These are phyloP conservation scores for Mycena latifolia DNA, from an alignment of 768 basidiomycete species.

Conservation along the genomic window DNA sequence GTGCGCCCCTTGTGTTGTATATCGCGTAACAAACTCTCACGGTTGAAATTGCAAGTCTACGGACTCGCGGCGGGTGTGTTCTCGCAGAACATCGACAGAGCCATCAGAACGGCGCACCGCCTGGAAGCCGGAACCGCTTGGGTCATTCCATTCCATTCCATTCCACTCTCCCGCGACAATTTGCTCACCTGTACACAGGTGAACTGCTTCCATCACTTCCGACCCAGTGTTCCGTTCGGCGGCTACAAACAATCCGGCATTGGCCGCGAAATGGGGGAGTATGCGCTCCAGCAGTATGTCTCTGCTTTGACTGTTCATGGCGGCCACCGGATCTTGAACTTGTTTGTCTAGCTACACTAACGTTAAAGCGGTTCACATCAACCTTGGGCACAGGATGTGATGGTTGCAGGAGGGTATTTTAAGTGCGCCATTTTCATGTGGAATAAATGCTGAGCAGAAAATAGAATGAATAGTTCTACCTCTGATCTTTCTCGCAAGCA, in stretches of 20 bases:
- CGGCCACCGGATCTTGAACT: too few species aligned
- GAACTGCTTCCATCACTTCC: slow-evolving; percentile 52
- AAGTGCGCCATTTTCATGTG: too few species aligned
- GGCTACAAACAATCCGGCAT: slow-evolving; percentile 74
- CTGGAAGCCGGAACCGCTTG: slow-evolving; percentile 78
- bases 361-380: slow-evolving; percentile 18
- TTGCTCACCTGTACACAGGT: slow-evolving; percentile 37
- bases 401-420: too few species aligned
- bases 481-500: too few species aligned
- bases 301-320: too few species aligned
- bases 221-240: slow-evolving; percentile 69
- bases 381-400: slow-evolving; percentile 16
- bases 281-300: slow-evolving; percentile 61
- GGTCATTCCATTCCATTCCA: slow-evolving; percentile 53
- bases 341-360: slow-evolving; percentile 4
- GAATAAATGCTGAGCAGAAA: too few species aligned
- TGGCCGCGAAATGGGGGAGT: slow-evolving; percentile 71
- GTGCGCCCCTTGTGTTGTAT: not conserved
- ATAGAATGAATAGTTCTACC: too few species aligned
- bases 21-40: too few species aligned
- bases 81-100: slow-evolving; percentile 58
- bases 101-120: slow-evolving; percentile 59
- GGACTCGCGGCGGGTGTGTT: slow-evolving; percentile 69
- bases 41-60: slow-evolving; percentile 41
- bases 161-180: not conserved